Percentiles rank a stretch among this genome's conserved stretches.
Conservation (phyloP, 768 basidiomycete genomes). For the Naganishia friedmannii region DNA sequence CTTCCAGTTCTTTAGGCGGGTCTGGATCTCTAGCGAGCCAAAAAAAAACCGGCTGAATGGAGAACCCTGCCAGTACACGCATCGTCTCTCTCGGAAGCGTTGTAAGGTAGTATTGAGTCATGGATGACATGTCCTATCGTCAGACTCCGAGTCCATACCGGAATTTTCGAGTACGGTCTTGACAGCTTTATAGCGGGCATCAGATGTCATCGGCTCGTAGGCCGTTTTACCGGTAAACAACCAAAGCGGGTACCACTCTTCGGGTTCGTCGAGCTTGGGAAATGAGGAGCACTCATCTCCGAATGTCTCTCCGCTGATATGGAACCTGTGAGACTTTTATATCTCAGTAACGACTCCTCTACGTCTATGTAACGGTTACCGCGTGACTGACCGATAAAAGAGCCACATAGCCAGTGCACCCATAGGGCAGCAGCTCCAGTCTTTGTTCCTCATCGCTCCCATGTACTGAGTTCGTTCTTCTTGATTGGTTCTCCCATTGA, state of each 20-base stretch:
- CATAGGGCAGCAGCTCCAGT: not conserved
- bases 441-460: slow-evolving; percentile 1
- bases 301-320: slow-evolving; percentile 2
- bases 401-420: not conserved
- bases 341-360: too few species aligned
- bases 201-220: not conserved
- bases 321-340: not conserved
- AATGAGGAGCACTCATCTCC: not conserved
- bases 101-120: slow-evolving; percentile 8
- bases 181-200: not conserved
- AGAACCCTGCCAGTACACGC: slow-evolving; percentile 3
- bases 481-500: slow-evolving; percentile 4
- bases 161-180: not conserved
- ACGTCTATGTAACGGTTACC: not conserved
- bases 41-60: not conserved
- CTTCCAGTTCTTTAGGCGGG: slow-evolving; percentile 7
- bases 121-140: slow-evolving; percentile 1
- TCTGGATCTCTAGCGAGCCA: slow-evolving; percentile 1
- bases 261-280: not conserved
- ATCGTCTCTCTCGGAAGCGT: not conserved
- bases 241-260: not conserved
- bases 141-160: not conserved
- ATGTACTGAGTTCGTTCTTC: slow-evolving; percentile 8
- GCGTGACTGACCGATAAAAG: not conserved
- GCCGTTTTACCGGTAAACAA: not conserved